Evolutionary conservation across 495 filamentous ascomycete genomes (phyloP), one percentile per base, ranked within the genome.

Genomic region (Hypomontagnella submonticulosa): DNA sequence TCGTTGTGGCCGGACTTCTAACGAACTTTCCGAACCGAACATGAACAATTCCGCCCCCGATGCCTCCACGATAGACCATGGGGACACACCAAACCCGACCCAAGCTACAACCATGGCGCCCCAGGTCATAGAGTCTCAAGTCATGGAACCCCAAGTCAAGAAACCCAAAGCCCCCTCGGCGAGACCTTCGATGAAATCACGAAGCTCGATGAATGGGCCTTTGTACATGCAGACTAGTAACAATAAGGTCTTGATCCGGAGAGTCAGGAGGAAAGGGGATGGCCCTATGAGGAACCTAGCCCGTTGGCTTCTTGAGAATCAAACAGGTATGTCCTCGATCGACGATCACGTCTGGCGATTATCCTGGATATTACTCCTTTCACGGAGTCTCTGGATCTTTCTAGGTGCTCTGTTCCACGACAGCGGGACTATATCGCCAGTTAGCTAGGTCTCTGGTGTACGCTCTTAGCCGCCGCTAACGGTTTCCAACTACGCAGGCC

Each of bases 271-370:
- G 71, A 83, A 77, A 71, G 76, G 72, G 51, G 76, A 83, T 65
- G 74, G 76, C 43, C 69, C 71, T 44, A 71, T 77, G 71, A 80
- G 75, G 58, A 73, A 66, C 61, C 64, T 78, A 38, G 73, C 72
- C 20, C 70, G 76, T 50, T 85, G 77, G 83, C 80, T 85, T 48
- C 79, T 85, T 48, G 73, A 83, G 55, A 82, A 84, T 67, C 83
- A 85, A 61, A 80, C 81, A 19, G 81, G 83, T 85, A 76, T 52
- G 80, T 77, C 20, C 15, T 23, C 13, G 23, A 42, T 32, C 30
- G 4, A 54, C n/a, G 12, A 27, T 12, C 0, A 1, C 3, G 5
- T 7, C 19, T 34, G 27, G 12, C 20, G 6, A 27, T 4, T 42
- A 51, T 40, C 10, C 40, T 23, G 15, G 44, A 10, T 30, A 44